These are phyloP conservation scores for Fonsecaea erecta DNA, from an alignment of 2,329 filamentous ascomycete genomes.

Conservation along the genomic window DNA sequence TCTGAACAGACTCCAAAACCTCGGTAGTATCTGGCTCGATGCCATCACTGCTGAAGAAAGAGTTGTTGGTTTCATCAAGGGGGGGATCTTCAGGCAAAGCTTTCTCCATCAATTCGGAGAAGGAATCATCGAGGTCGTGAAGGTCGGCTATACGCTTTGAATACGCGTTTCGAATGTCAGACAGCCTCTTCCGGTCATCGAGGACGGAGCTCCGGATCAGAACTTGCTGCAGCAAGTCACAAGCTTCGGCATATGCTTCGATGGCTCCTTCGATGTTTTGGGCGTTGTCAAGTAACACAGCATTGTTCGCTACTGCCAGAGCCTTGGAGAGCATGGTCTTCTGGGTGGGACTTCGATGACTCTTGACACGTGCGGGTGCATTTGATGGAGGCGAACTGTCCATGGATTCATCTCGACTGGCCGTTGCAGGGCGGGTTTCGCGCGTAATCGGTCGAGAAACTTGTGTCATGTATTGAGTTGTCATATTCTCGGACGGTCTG, in stretches of 20 bases:
- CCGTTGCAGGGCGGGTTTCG: slow-evolving; percentile 16
- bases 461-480: slow-evolving; percentile 23
- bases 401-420: slow-evolving; percentile 11
- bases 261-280: slow-evolving; percentile 92
- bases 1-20: slow-evolving; percentile 32
- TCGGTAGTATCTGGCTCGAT: slow-evolving; percentile 40
- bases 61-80: slow-evolving; percentile 60
- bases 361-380: slow-evolving; percentile 39
- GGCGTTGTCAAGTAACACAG: slow-evolving; percentile 93
- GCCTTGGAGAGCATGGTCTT: slow-evolving; percentile 98
- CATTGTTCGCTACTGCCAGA: slow-evolving; percentile 91
- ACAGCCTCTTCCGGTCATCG: slow-evolving; percentile 86
- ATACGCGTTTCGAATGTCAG: slow-evolving; percentile 91
- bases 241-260: slow-evolving; percentile 89
- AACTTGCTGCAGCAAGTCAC: slow-evolving; percentile 82
- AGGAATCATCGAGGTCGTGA: slow-evolving; percentile 66
- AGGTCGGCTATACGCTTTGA: slow-evolving; percentile 87
- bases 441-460: slow-evolving; percentile 18
- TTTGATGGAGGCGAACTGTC: not conserved
- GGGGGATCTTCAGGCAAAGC: slow-evolving; percentile 73
- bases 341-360: slow-evolving; percentile 66
- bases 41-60: slow-evolving; percentile 27
- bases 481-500: slow-evolving; percentile 19
- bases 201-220: slow-evolving; percentile 81
- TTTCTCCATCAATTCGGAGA: slow-evolving; percentile 64